Evolutionary conservation across 2,329 filamentous ascomycete species (phyloP), one percentile per base, ranked within the genome.

Genomic region (Cladosporium velox): DNA sequence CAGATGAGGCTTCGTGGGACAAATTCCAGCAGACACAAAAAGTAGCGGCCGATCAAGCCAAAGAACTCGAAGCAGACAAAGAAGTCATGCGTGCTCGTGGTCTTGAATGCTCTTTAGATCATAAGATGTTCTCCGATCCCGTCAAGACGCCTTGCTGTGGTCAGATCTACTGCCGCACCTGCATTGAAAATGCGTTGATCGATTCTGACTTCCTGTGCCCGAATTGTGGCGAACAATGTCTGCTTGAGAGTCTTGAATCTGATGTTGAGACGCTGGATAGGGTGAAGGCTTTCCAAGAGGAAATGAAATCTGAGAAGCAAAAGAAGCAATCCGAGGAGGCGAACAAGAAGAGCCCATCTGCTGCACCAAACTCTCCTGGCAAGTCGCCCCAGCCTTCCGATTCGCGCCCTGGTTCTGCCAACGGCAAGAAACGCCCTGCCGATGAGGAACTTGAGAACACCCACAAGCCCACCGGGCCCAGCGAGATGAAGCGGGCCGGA

Each of bases 131-230:
- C 83, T 90, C 96, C 88, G 92, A 97, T 79, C 94, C 95, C 86
- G 95, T 96, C 86, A 96, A 97, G 87, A 98, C 95, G 77, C 94
- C 95, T 72, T 99, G 95, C 87, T 99, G 95, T 85, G 88, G 91
- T 83, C 96, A 91, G 87, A 97, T 93, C 77, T 99, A 96, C 85
- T 99, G 95, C 86, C 95, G 95, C 87, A 93, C 97, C 79, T 99
- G 95, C 90, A 97, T 99, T 82, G 96, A 95, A 79, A 97, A 97
- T 87, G 92, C 93, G 81, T 89, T 99, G 81, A 94, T 97, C 82
- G 93, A 98, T 84, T 95, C 91, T 87, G 95, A 99, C 86, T 93
- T 99, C 81, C 85, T 93, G 80, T 99, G 95, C 80, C 95, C 95
- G 70, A 90, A 89, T 72, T 99, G 95, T 80, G 91, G 90, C 69